A percentile compares a stretch with the other conserved stretches of the same genome.
Conservation (phyloP, 495 filamentous ascomycete genomes). For the Bacidia rubella region DNA sequence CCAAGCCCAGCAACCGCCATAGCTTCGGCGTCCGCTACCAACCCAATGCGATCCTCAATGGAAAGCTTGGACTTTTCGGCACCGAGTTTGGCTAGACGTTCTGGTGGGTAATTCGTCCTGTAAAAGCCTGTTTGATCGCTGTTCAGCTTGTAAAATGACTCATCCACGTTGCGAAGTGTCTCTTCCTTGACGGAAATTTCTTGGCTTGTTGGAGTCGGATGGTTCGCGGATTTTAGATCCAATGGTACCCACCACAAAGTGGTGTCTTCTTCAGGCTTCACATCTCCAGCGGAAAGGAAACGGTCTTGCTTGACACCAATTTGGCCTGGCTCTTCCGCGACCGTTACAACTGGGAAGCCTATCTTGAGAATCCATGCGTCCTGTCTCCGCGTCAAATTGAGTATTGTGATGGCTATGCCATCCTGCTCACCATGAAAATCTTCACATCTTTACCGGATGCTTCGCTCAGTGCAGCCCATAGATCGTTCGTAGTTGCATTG, state of each 20-base stretch:
- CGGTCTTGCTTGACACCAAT: conserved; percentile 72
- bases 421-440: conserved; percentile 68
- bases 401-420: no score
- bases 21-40: conserved; percentile 83
- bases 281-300: conserved; percentile 83
- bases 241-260: conserved; percentile 96
- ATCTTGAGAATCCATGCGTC: conserved; percentile 87
- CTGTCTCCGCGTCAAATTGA: conserved; percentile 22
- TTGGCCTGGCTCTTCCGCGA: conserved; percentile 69
- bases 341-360: conserved; percentile 79
- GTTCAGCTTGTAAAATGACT: conserved; percentile 83
- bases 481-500: conserved; percentile 87
- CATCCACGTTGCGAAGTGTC: conserved; percentile 57
- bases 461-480: conserved; percentile 83
- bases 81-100: conserved; percentile 65
- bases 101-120: conserved; percentile 76
- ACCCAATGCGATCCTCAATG: conserved; percentile 78
- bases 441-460: conserved; percentile 81
- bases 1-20: conserved; percentile 77
- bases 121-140: conserved; percentile 81
- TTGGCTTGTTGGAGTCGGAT: conserved; percentile 36
- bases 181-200: conserved; percentile 66
- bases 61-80: conserved; percentile 56
- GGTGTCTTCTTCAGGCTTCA: conserved; percentile 76
- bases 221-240: conserved; percentile 47